Evolutionary conservation across 202 grass and related monocot genomes (phyloP).

Genomic region (Zoysia matrella): DNA sequence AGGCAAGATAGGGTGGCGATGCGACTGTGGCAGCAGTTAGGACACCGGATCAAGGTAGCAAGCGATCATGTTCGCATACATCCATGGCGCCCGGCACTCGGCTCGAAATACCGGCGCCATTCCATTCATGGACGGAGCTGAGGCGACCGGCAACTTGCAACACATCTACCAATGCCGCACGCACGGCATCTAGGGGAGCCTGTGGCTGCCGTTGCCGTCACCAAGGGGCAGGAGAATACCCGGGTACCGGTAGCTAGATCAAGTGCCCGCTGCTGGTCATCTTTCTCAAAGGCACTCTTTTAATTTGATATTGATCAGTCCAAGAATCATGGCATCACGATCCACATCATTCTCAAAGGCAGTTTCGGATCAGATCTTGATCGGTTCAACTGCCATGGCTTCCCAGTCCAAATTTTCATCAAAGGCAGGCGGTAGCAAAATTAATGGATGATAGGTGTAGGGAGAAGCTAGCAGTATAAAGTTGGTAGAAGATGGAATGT

Average conservation of each 20-base stretch:
- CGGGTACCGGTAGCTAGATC: background rate
- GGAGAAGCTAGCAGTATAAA: background rate
- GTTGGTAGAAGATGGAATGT: background rate
- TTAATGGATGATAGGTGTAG: background rate
- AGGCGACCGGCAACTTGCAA: constrained; percentile 45
- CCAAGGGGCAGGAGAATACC: constrained; percentile 20
- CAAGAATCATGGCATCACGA: background rate
- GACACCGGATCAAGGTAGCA: constrained; percentile 3
- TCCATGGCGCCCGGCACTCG: constrained; percentile 49
- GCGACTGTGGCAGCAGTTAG: constrained; percentile 12
- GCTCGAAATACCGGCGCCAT: constrained; percentile 43
- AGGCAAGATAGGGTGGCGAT: constrained; percentile 31
- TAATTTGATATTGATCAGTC: constrained; percentile 32
- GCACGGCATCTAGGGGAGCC: constrained; percentile 14
- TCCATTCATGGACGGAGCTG: constrained; percentile 31
- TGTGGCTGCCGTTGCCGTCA: constrained; percentile 1
- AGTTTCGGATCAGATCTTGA: background rate
- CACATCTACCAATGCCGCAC: constrained; percentile 41
- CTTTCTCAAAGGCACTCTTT: too few species aligned
- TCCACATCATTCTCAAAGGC: background rate
- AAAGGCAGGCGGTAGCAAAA: constrained; percentile 16
- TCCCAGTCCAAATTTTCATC: background rate
- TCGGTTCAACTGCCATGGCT: constrained; percentile 6
- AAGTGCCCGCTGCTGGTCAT: constrained; percentile 4
- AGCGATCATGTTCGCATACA: constrained; percentile 21